A percentile compares a stretch with the other conserved stretches of the same genome.
Evolutionary conservation across 73 alveolate genomes (phyloP).

Genomic region (Paramecium octaurelia): DNA sequence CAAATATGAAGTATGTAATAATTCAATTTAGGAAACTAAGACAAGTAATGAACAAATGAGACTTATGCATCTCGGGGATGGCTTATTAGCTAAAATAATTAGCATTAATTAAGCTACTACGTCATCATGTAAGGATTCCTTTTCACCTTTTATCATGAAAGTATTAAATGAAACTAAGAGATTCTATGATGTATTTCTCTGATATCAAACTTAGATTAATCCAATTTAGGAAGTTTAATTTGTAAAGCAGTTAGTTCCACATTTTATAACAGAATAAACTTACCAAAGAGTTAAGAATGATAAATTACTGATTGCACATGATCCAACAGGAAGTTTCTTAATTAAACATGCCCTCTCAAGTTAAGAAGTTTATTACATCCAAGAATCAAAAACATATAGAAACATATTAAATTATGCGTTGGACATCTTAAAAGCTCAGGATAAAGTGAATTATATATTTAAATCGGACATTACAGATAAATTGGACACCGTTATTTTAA

Average conservation of each 20-base stretch:
- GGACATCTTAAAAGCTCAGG: neutral
- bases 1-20: neutral
- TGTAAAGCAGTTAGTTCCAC: neutral
- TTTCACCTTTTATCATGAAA: neutral
- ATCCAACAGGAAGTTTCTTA: conserved; percentile 35
- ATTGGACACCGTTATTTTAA: neutral
- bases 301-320: neutral
- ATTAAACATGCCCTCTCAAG: neutral
- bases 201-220: neutral
- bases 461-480: neutral
- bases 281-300: neutral
- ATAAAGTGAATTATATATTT: neutral
- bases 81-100: neutral
- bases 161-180: neutral
- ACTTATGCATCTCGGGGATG: neutral
- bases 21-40: neutral
- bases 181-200: neutral
- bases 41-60: neutral
- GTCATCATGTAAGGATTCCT: neutral
- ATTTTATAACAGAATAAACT: neutral
- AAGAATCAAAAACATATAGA: neutral
- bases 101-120: neutral
- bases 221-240: conserved; percentile 20
- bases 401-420: neutral
- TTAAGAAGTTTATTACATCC: neutral